Base-by-base conservation (phyloP, 2,329 filamentous ascomycete genomes). In the Didymella arachidicola region DNA sequence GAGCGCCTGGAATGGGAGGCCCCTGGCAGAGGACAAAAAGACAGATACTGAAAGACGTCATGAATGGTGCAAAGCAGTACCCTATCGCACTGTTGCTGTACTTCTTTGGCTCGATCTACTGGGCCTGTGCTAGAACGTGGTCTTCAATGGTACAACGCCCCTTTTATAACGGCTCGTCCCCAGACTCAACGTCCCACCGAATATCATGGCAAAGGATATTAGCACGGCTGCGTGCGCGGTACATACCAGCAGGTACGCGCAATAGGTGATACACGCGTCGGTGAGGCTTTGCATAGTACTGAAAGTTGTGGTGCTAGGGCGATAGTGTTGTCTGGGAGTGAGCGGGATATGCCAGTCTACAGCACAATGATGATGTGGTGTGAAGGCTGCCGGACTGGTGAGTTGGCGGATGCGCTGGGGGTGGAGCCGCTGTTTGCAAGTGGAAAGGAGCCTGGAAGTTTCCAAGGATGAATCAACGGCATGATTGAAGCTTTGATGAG, bases 1-100 rank as follows among this genome's bases (percentile, higher is more conserved):
- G 92, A 96, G 75, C 90, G 89, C 80, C 76, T 96, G 43, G 89
- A 93, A 67, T 82, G 82, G 70, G 79, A 71, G 49, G 63, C 59
- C 36, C 32, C 32, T 4, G 32, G 5, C 63, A 53, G 46, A 8
- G 36, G 36, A 2, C 36, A 39, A n/a, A 62, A 51, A 29, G 59
- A 63, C 7, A 26, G 47, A 34, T 22, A 45, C 7, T 57, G 12
- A 43, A 12, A 2, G 6, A 22, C 5, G 14, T 3, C 3, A 25
- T n/a, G 34, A 38, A 18, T 7, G 2, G 1, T 18, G 16, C 34
- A 18, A n/a, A 18, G 34, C 34, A 38, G n/a, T 16, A n/a, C 6
- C 11, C 16, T 43, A 7, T 12, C 25, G 4, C 2, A 2, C 6
- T 34, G 4, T 10, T n/a, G 6, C 3, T 42, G 11, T 7, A 5